These are phyloP conservation scores for Agrostemma githago DNA, from an alignment of 148 eudicot species.

Conservation along the genomic window DNA sequence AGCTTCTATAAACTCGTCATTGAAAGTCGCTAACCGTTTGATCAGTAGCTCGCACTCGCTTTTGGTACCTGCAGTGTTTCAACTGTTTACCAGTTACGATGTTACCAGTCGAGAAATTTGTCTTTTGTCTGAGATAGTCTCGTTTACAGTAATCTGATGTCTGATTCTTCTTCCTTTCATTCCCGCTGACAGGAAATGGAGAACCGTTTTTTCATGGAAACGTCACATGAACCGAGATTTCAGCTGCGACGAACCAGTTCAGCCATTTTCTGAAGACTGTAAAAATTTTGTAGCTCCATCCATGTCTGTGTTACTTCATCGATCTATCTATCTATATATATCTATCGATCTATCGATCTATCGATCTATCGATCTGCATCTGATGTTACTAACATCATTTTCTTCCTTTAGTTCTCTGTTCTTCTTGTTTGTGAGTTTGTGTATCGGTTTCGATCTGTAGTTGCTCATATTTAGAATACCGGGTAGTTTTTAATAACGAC, in stretches of 20 bases:
- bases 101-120: too few species aligned
- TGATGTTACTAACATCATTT: not conserved
- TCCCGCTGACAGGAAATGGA: conserved; percentile 41
- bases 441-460: not conserved
- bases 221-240: conserved; percentile 40
- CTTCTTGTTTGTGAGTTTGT: not conserved
- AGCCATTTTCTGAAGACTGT: conserved; percentile 26
- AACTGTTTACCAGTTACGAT: too few species aligned
- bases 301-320: not conserved
- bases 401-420: not conserved
- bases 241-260: conserved; percentile 70
- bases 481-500: too few species aligned
- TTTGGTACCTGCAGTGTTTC: too few species aligned
- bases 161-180: not conserved
- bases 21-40: too few species aligned
- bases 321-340: too few species aligned
- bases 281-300: conserved; percentile 13
- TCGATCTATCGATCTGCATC: too few species aligned
- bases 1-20: too few species aligned
- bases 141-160: not conserved
- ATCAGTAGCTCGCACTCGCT: too few species aligned
- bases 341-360: too few species aligned
- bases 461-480: not conserved
- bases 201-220: conserved; percentile 16
- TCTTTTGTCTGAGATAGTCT: not conserved